Evolutionary conservation across 2,329 filamentous ascomycete genomes (phyloP).

Genomic region (Ophiocordyceps camponoti-leonardi): DNA sequence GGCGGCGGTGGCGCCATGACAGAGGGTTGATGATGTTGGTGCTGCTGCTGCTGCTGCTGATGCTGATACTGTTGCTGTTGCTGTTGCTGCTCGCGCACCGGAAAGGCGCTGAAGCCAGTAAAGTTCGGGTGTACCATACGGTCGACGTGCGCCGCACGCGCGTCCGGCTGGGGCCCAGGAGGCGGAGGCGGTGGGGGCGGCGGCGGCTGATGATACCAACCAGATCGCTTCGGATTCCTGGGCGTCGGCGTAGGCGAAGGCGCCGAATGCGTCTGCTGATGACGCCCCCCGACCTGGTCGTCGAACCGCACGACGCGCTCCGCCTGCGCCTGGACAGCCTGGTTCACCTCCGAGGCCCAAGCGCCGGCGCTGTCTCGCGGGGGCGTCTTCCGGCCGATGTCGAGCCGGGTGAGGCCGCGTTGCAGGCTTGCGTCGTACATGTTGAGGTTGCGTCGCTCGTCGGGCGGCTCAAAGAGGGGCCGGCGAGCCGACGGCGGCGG

Average conservation of each 20-base stretch:
- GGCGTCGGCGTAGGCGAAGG: slow-evolving; percentile 35
- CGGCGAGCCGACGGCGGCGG: slow-evolving; percentile 13
- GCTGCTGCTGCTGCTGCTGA: no score
- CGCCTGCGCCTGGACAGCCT: slow-evolving; percentile 35
- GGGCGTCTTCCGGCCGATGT: slow-evolving; percentile 37
- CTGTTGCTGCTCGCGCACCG: slow-evolving; percentile 14
- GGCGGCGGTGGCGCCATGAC: slow-evolving; percentile 13
- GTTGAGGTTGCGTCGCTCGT: slow-evolving; percentile 32
- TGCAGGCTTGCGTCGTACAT: slow-evolving; percentile 52
- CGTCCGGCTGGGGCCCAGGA: slow-evolving; percentile 8
- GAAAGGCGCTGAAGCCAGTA: slow-evolving; percentile 32
- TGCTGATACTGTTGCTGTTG: no score
- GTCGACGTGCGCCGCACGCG: slow-evolving; percentile 28
- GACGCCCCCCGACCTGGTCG: slow-evolving; percentile 18
- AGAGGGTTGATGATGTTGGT: slow-evolving; percentile 6
- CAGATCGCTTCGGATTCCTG: slow-evolving; percentile 47
- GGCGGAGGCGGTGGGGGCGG: slow-evolving; percentile 10
- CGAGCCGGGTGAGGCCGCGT: slow-evolving; percentile 47
- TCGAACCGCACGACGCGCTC: slow-evolving; percentile 42
- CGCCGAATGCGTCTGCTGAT: neutral
- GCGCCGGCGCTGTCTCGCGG: slow-evolving; percentile 32
- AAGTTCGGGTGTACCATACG: slow-evolving; percentile 42
- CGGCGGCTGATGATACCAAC: slow-evolving; percentile 49
- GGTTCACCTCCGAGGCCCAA: slow-evolving; percentile 40
- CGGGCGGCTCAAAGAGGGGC: slow-evolving; percentile 14